Base-by-base conservation (phyloP, 805 yeast genomes). In the Teunomyces stri region DNA sequence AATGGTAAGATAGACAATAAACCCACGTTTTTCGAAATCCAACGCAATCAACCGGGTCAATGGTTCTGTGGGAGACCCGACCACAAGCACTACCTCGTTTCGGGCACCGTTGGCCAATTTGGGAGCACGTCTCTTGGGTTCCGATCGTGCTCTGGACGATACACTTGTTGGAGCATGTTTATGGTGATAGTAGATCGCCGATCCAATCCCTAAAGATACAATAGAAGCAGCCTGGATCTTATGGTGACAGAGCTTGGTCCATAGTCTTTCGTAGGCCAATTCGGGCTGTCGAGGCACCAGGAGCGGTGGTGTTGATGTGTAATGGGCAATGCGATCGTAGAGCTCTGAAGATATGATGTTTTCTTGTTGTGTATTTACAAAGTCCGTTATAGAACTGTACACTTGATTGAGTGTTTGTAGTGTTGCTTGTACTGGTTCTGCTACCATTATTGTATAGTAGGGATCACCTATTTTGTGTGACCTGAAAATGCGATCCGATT, bases 11-110 rank as follows among this genome's bases (percentile, higher is more conserved):
- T 85, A 89, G 3, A 89, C 90, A 28, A 89, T 84, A 60, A 86
- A 88, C 1, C 96, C 96, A 45, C 96, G 71, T 39, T 77, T 76
- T 52, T 87, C 90, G 52, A 89, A 74, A 60, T 89, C 96, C 47
- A 79, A 74, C 1, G 90, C 87, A 27, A 89, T 67, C 44, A 83
- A 72, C 48, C 87, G 74, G 0, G 89, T 81, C 47, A 87, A 67
- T 1, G 89, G 89, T 51, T 87, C 92, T 2, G 80, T 73, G 2
- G 91, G 90, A 1, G 89, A 83, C 1, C 96, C 96, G 3, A 88
- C 75, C 4, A 89, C 68, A 16, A 89, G 68, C 2, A 89, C 80
- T 6, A 87, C 92, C 55, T 88, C 94, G 50, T 77, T 75, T 43
- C 96, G 69, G 3, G 87, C 86, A 1, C 96, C 94, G 50, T 83